Conservation (phyloP, 2,329 filamentous ascomycete species). For the Lachnellula subtilissima region DNA sequence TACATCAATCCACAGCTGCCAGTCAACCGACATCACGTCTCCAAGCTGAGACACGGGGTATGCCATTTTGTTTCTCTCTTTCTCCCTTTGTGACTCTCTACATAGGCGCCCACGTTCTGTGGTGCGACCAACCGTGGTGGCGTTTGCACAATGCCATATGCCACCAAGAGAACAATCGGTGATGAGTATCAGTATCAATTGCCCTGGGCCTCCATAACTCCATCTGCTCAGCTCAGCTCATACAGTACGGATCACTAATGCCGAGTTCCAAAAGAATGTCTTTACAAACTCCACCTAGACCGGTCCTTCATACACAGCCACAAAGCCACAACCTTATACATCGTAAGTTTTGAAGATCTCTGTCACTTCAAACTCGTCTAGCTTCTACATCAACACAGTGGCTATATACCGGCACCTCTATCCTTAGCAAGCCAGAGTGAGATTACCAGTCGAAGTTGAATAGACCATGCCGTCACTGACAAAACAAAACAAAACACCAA, state of each 20-base stretch:
- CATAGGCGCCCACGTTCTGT: not conserved
- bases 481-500: too few relatives aligned
- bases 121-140: not conserved
- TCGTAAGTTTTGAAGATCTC: not conserved
- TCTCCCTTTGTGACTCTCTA: not conserved
- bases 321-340: not conserved
- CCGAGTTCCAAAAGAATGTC: not conserved
- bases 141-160: not conserved
- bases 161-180: too few relatives aligned
- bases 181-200: too few relatives aligned
- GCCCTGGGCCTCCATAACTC: not conserved
- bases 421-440: too few relatives aligned
- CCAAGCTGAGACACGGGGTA: constrained; percentile 8
- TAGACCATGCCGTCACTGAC: too few relatives aligned
- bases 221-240: not conserved
- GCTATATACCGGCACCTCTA: too few relatives aligned
- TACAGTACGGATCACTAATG: not conserved
- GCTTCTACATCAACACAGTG: too few relatives aligned
- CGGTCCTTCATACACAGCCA: not conserved
- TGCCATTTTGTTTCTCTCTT: not conserved
- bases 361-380: not conserved
- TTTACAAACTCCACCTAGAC: not conserved
- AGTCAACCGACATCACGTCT: not conserved
- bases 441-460: too few relatives aligned
- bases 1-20: not conserved